Base-by-base conservation (phyloP, 805 yeast genomes). In the Sungouiella thailandica region DNA sequence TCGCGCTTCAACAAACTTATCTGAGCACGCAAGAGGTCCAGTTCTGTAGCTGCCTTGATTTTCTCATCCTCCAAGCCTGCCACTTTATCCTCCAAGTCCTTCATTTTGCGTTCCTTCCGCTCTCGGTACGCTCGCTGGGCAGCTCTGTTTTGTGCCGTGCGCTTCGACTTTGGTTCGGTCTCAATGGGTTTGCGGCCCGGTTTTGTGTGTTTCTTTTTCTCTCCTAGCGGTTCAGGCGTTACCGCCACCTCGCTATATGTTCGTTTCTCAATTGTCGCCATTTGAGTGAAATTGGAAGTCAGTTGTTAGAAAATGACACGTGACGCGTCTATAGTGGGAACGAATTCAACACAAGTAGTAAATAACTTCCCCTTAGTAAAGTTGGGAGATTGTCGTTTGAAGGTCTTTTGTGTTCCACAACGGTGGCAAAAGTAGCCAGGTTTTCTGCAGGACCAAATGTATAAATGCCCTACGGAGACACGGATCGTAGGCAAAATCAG, bases 111-210 rank as follows among this genome's bases (percentile, higher is more conserved):
- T 58, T 90, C 97, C 57, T 90, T 90, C 40, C 97, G 76, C 60
- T 93, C 97, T 37, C 97, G 70, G 61, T 87, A 90, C 5, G 97
- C 97, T 35, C 97, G 70, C 61, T 93, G 98, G n/a, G 97, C 97
- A 3, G 97, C 97, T 50, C 97, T 74, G 58, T 93, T 90, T 62
- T 93, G 97, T 2, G 97, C 97, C 11, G 95, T 87, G 48, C 98
- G 71, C 68, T 86, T 90, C 50, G 78, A 79, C 54, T 83, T 87
- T 7, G 94, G 89, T 47, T 87, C 95, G 13, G 75, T 72, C 7
- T 81, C 76, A 33, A 83, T 65, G 0, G 86, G 89, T 64, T 85
- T 88, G 39, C 96, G 72, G 2, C 96, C 96, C 0, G 93, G 87
- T 52, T 79, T 81, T 29, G 65, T 52, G 39, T 61, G 68, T 17